A percentile compares a stretch with the other conserved stretches of the same genome.
Evolutionary conservation across 1,139 yeast genomes (phyloP).

Genomic region (Geotrichum histeridarum): DNA sequence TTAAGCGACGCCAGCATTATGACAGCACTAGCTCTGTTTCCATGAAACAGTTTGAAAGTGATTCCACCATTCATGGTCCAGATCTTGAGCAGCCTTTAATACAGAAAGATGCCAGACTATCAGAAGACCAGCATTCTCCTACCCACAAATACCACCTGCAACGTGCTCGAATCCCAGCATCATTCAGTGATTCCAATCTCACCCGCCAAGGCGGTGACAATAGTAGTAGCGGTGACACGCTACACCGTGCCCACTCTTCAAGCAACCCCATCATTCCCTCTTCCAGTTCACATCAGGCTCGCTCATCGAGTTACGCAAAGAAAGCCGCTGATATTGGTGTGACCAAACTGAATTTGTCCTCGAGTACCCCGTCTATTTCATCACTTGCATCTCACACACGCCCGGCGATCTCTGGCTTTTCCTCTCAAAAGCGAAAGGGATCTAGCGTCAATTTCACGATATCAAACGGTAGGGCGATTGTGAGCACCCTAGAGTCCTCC

Average conservation of each 20-base stretch:
- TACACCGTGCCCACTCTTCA: neutral
- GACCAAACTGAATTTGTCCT: neutral
- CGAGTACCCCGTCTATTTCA: neutral
- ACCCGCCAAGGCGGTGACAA: neutral
- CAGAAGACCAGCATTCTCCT: constrained; percentile 7
- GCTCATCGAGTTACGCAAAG: constrained; percentile 7
- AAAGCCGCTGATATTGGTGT: constrained; percentile 8
- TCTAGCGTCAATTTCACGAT: constrained; percentile 9
- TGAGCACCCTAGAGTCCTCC: constrained; percentile 1
- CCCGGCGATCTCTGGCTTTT: constrained; percentile 1
- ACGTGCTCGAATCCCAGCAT: neutral
- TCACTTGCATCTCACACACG: neutral
- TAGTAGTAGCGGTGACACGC: neutral
- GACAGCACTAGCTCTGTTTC: neutral
- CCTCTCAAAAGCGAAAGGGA: constrained; percentile 5
- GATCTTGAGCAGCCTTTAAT: neutral
- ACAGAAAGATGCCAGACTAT: neutral
- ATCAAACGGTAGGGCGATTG: constrained; percentile 13
- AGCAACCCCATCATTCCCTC: constrained; percentile 1
- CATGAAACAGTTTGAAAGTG: neutral
- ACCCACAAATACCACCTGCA: neutral
- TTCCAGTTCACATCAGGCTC: constrained; percentile 8
- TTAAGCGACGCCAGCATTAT: neutral
- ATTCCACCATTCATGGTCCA: neutral
- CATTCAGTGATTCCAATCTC: neutral